These are phyloP conservation scores for Schizophyllum commune DNA, from an alignment of 1,284 basidiomycete species.

Conservation along the genomic window DNA sequence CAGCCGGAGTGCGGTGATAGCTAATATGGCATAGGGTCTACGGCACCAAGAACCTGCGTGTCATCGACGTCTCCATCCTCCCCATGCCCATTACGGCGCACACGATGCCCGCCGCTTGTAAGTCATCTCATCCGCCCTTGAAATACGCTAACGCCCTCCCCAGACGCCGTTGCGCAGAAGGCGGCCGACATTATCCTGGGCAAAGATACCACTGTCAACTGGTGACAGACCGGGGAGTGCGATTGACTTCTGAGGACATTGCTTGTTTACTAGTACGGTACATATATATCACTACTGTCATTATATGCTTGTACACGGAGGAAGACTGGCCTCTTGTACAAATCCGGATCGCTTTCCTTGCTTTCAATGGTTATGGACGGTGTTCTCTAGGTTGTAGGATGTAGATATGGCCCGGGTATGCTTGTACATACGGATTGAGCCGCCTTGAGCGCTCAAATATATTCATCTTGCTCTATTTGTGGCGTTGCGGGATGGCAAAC, in stretches of 20 bases:
- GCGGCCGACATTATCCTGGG: slow-evolving; percentile 17
- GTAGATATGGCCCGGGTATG: no score
- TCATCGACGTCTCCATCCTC: slow-evolving; percentile 18
- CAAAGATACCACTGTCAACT: neutral
- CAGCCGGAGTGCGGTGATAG: neutral
- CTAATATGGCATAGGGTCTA: slow-evolving; percentile 24
- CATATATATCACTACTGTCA: no score
- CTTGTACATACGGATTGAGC: no score
- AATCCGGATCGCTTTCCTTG: no score
- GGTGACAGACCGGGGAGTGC: neutral
- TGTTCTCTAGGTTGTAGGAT: no score
- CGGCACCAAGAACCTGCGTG: slow-evolving; percentile 20
- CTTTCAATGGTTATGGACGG: no score
- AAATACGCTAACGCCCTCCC: neutral
- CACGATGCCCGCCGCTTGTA: slow-evolving; percentile 22
- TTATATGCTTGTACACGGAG: no score
- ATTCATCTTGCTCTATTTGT: no score
- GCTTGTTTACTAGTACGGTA: neutral
- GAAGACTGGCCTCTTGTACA: no score
- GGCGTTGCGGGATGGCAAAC: no score
- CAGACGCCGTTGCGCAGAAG: slow-evolving; percentile 23
- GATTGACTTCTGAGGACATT: neutral
- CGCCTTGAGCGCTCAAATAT: no score
- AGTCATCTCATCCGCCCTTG: neutral
- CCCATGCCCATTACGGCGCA: slow-evolving; percentile 27